These are phyloP conservation scores for Lachnellula arida DNA, from an alignment of 2,329 filamentous ascomycete genomes.

Conservation along the genomic window DNA sequence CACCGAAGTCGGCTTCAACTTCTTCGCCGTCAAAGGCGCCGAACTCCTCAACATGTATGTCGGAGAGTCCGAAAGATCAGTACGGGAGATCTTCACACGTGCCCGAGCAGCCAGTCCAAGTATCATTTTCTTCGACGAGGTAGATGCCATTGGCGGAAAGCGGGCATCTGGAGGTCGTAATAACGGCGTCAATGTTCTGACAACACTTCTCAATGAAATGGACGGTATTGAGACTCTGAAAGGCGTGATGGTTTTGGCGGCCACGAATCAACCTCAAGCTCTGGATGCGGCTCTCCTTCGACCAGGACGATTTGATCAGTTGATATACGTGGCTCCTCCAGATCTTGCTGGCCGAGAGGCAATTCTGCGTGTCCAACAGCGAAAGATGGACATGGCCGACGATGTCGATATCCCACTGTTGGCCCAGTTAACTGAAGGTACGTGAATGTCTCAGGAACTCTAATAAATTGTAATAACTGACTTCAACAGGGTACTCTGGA, in stretches of 20 bases:
- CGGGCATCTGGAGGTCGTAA: constrained; percentile 43
- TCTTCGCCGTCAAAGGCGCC: constrained; percentile 89
- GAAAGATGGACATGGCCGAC: constrained; percentile 51
- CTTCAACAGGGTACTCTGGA: constrained; percentile 56
- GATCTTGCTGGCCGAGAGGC: constrained; percentile 67
- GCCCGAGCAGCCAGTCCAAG: constrained; percentile 81
- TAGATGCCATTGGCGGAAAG: constrained; percentile 68
- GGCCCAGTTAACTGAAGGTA: constrained; percentile 61
- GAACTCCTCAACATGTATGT: constrained; percentile 97
- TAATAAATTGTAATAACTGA: no score
- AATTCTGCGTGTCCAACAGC: constrained; percentile 67
- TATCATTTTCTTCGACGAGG: constrained; percentile 97
- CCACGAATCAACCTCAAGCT: constrained; percentile 84
- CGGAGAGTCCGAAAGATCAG: constrained; percentile 82
- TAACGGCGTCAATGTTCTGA: constrained; percentile 73
- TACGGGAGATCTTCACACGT: constrained; percentile 80
- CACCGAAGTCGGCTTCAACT: constrained; percentile 86
- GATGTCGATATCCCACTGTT: constrained; percentile 64
- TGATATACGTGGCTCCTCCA: constrained; percentile 82
- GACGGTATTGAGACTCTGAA: constrained; percentile 84
- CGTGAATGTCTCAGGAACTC: no score
- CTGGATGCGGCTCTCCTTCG: constrained; percentile 83
- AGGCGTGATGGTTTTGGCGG: constrained; percentile 81
- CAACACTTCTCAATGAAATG: constrained; percentile 89
- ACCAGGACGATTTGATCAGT: constrained; percentile 77